phyloP scores from a whole-genome alignment of 148 eudicot species.

The Nyssa sinensis region DNA sequence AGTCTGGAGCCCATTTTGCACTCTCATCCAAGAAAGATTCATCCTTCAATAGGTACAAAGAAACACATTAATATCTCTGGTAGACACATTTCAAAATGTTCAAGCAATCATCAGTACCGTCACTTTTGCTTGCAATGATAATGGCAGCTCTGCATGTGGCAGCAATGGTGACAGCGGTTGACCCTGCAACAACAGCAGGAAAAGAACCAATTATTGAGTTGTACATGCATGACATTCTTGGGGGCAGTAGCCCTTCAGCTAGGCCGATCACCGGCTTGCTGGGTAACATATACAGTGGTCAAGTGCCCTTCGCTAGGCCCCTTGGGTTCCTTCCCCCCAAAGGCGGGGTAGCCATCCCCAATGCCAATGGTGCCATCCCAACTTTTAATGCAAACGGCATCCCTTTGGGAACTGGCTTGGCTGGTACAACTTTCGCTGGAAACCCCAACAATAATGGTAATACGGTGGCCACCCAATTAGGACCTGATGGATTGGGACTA shows the following conservation, averaged over 20 bases:
- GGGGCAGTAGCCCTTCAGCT: constrained; percentile 86
- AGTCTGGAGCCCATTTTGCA: neutral
- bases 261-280: constrained; percentile 87
- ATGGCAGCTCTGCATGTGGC: constrained; percentile 31
- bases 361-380: constrained; percentile 84
- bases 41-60: constrained; percentile 16
- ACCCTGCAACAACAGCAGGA: constrained; percentile 27
- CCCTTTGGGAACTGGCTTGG: constrained; percentile 86
- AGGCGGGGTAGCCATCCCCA: constrained; percentile 86
- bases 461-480: constrained; percentile 47
- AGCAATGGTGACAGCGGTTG: constrained; percentile 19
- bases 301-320: constrained; percentile 90
- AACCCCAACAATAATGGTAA: constrained; percentile 34
- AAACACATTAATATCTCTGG: neutral
- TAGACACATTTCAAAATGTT: constrained; percentile 35
- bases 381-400: constrained; percentile 65
- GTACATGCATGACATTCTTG: constrained; percentile 91
- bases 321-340: constrained; percentile 69
- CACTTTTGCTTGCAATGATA: constrained; percentile 31
- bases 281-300: constrained; percentile 93
- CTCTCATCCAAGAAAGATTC: constrained; percentile 16
- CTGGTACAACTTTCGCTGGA: constrained; percentile 79
- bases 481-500: constrained; percentile 84
- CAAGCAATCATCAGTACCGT: constrained; percentile 31
- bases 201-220: constrained; percentile 53